Conservation (phyloP, 2,329 filamentous ascomycete species). For the Periglandula ipomoeae region DNA sequence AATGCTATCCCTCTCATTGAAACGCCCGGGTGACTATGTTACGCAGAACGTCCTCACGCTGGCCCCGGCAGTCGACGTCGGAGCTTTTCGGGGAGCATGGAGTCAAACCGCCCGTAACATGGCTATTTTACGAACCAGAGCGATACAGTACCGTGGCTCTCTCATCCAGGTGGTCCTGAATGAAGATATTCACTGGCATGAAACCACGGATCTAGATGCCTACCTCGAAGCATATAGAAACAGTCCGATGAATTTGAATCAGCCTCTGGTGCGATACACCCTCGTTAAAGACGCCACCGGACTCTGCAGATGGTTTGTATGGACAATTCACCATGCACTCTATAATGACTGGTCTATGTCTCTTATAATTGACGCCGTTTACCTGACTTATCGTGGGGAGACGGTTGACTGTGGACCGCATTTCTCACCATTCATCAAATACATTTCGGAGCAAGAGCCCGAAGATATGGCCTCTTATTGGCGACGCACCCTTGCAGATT, state of each 20-base stretch:
- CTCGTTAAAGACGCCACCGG: conserved; percentile 22
- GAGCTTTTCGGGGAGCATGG: too few species aligned
- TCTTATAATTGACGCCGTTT: conserved; percentile 28
- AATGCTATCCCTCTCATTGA: too few species aligned
- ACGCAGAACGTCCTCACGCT: too few species aligned
- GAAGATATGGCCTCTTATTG: conserved; percentile 31
- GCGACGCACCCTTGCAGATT: conserved; percentile 30
- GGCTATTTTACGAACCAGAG: too few species aligned
- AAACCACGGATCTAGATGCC: too few species aligned
- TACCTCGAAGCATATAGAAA: conserved; percentile 28
- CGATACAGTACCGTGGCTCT: too few species aligned
- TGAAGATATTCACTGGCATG: too few species aligned
- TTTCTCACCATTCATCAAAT: conserved; percentile 36
- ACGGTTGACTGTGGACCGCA: neutral
- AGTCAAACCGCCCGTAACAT: too few species aligned
- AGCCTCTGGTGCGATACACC: conserved; percentile 30
- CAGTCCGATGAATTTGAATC: conserved; percentile 29
- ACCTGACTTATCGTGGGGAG: neutral
- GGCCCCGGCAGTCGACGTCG: too few species aligned
- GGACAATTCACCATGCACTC: conserved; percentile 36
- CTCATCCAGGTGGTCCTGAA: too few species aligned
- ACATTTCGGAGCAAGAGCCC: conserved; percentile 28
- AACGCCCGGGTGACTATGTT: too few species aligned
- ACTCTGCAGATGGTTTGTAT: conserved; percentile 30
- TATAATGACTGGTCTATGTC: conserved; percentile 41